Percentiles rank a stretch among this genome's conserved stretches.
phyloP scores from a whole-genome alignment of 352 stramenopile species.

The Globisporangium middletonii region DNA sequence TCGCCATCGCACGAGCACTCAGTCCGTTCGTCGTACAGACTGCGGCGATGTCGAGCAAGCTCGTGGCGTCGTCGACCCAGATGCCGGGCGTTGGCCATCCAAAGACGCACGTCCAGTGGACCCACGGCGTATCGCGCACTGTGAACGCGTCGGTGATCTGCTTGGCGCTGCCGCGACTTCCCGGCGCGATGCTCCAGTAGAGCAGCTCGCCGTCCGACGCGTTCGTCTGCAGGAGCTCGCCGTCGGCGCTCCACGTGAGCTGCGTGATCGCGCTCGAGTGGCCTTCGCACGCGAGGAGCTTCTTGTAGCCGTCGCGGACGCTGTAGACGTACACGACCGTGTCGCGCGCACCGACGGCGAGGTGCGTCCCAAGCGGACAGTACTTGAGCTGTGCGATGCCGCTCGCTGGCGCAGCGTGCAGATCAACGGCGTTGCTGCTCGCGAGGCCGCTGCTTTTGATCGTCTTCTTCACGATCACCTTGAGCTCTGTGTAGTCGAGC shows the following conservation, averaged over 20 bases:
- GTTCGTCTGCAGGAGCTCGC: slow-evolving; percentile 80
- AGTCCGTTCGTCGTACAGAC: slow-evolving; percentile 25
- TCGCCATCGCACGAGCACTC: background rate
- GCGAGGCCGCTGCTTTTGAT: slow-evolving; percentile 16
- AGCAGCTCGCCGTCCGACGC: slow-evolving; percentile 57
- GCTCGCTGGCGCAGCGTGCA: background rate
- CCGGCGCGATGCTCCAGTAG: slow-evolving; percentile 37
- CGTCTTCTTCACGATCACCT: slow-evolving; percentile 33
- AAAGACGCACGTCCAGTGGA: slow-evolving; percentile 65
- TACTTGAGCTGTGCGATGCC: slow-evolving; percentile 44
- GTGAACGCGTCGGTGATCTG: slow-evolving; percentile 60
- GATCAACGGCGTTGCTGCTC: slow-evolving; percentile 10
- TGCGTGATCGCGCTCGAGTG: slow-evolving; percentile 78
- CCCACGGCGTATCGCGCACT: slow-evolving; percentile 51
- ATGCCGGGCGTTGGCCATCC: slow-evolving; percentile 60
- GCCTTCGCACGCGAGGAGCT: slow-evolving; percentile 57
- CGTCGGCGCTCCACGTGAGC: slow-evolving; percentile 85
- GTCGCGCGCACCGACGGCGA: slow-evolving; percentile 52
- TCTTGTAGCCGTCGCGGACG: slow-evolving; percentile 41
- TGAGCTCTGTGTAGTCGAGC: slow-evolving; percentile 31
- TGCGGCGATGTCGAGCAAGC: slow-evolving; percentile 41
- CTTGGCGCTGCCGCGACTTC: slow-evolving; percentile 28
- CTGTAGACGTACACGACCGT: slow-evolving; percentile 65
- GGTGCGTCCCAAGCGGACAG: slow-evolving; percentile 34
- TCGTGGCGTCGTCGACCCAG: slow-evolving; percentile 47